Evolutionary conservation across 257 asterid species (phyloP).

Genomic region (Solanum bukasovii): DNA sequence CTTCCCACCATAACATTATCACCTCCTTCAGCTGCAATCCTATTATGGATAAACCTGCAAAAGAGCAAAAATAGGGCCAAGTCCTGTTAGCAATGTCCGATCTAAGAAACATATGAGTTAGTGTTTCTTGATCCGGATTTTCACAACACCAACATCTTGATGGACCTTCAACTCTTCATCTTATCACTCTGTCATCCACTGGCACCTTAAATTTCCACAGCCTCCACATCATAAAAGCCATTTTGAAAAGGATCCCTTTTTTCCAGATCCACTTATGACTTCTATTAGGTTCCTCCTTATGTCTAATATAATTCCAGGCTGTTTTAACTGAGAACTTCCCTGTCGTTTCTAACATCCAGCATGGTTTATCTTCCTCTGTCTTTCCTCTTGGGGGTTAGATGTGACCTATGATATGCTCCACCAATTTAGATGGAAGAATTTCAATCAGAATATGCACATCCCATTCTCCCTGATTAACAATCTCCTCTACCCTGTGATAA

Average conservation of each 20-base stretch:
- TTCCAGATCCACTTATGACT: not conserved
- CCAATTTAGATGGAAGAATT: not conserved
- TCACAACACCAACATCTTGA: not conserved
- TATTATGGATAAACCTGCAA: not conserved
- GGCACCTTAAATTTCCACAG: not conserved
- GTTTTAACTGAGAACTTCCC: not conserved
- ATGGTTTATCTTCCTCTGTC: not conserved
- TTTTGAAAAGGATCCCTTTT: not conserved
- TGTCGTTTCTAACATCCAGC: rapidly evolving
- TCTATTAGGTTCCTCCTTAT: not conserved
- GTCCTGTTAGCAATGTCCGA: not conserved
- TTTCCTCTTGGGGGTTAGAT: not conserved
- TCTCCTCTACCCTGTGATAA: too few relatives aligned
- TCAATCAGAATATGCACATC: not conserved
- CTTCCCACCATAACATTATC: too few relatives aligned
- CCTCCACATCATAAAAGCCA: not conserved
- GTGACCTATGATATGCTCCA: not conserved
- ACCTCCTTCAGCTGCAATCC: not conserved
- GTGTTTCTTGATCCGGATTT: not conserved
- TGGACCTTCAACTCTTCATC: not conserved
- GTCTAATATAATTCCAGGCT: not conserved
- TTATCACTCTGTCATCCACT: not conserved
- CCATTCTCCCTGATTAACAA: not conserved
- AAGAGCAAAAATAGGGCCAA: not conserved
- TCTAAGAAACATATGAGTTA: not conserved